Percentiles rank a stretch among this genome's conserved stretches.
phyloP scores from a whole-genome alignment of 2,329 filamentous ascomycete genomes.

The Talaromyces sp. region DNA sequence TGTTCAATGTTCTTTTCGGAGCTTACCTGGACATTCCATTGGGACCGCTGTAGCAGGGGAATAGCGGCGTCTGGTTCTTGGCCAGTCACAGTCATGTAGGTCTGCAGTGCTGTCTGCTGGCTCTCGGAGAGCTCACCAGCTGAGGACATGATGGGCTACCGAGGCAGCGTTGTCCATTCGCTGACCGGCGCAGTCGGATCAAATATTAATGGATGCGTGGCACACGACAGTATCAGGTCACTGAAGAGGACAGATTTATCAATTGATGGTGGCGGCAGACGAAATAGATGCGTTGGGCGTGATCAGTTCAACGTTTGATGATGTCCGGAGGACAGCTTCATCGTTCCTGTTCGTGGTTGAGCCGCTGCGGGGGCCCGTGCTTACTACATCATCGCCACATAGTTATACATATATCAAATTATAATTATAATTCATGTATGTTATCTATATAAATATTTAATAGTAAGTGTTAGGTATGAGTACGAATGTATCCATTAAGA shows the following conservation, averaged over 20 bases:
- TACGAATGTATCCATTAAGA: neutral
- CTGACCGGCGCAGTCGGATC: neutral
- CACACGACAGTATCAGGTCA: neutral
- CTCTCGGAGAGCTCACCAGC: constrained; percentile 65
- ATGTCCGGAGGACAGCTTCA: neutral
- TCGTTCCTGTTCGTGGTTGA: neutral
- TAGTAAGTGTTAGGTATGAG: neutral
- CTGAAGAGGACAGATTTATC: no score
- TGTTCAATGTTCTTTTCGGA: neutral
- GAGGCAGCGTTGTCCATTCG: constrained; percentile 9
- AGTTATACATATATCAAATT: no score
- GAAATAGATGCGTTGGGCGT: neutral
- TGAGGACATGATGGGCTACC: constrained; percentile 40
- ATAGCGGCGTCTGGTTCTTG: constrained; percentile 73
- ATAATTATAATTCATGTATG: no score
- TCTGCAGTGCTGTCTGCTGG: constrained; percentile 80
- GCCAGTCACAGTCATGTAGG: constrained; percentile 82
- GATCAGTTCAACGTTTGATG: neutral
- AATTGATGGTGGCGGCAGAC: neutral
- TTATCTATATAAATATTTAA: no score
- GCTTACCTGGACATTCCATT: constrained; percentile 89
- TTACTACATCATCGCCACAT: no score
- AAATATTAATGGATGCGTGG: neutral
- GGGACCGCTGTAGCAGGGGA: constrained; percentile 72
- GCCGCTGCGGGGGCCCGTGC: neutral